phyloP scores from a whole-genome alignment of 352 stramenopile genomes.

The Phytopythium kandeliae region DNA sequence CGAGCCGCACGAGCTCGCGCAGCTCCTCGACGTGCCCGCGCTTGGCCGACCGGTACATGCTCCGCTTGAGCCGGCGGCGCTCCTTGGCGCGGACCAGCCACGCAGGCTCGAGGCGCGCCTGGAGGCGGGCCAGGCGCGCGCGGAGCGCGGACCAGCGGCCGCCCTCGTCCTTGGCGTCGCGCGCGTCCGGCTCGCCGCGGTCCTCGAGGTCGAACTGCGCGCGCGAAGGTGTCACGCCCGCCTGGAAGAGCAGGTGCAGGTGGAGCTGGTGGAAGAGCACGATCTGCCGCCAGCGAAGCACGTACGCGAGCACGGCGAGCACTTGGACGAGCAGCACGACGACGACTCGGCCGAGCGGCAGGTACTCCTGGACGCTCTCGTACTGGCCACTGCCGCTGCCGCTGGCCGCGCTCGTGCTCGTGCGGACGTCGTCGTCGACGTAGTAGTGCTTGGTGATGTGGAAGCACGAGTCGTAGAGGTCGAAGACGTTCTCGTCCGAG shows the following conservation, averaged over 20 bases:
- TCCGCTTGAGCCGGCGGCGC: slow-evolving; percentile 40
- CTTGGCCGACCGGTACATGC: slow-evolving; percentile 61
- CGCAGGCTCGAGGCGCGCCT: background rate
- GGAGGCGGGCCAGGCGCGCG: background rate
- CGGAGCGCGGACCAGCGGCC: background rate
- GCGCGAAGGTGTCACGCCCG: slow-evolving; percentile 45
- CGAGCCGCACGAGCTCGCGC: slow-evolving; percentile 31
- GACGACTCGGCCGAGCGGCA: slow-evolving; percentile 18
- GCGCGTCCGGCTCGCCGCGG: background rate
- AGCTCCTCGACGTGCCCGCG: slow-evolving; percentile 53
- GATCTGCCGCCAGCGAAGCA: slow-evolving; percentile 73
- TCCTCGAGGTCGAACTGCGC: slow-evolving; percentile 68
- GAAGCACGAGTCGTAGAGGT: slow-evolving; percentile 33
- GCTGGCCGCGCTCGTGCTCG: background rate
- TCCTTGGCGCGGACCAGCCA: slow-evolving; percentile 18
- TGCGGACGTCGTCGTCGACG: background rate
- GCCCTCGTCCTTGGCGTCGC: background rate
- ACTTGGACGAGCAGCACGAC: slow-evolving; percentile 42
- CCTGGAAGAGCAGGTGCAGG: slow-evolving; percentile 72
- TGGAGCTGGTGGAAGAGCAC: slow-evolving; percentile 75
- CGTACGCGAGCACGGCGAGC: slow-evolving; percentile 50
- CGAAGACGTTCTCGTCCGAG: slow-evolving; percentile 24
- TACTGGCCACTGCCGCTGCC: background rate
- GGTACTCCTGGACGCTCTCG: background rate
- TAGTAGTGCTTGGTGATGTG: slow-evolving; percentile 2